A percentile compares a stretch with the other conserved stretches of the same genome.
Conservation (phyloP, 352 stramenopile species). For the Saprolegnia parasitica region DNA sequence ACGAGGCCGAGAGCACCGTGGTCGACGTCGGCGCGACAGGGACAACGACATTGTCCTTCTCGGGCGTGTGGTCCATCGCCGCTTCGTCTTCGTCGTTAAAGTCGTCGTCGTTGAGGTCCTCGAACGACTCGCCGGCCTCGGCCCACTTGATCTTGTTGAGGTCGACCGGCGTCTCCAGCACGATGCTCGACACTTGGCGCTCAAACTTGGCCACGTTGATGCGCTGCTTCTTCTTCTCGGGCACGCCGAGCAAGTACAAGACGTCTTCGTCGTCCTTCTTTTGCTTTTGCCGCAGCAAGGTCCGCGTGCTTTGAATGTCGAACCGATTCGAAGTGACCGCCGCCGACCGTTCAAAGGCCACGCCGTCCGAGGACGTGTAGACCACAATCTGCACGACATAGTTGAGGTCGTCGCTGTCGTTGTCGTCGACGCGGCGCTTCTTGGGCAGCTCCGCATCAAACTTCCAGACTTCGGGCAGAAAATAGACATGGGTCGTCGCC, state of each 20-base stretch:
- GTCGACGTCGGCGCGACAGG: not conserved
- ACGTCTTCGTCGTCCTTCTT: constrained; percentile 44
- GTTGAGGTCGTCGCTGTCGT: constrained; percentile 37
- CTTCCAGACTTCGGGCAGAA: constrained; percentile 86
- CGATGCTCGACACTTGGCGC: not conserved
- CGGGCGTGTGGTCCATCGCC: not conserved
- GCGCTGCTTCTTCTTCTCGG: constrained; percentile 76
- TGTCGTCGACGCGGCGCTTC: constrained; percentile 62
- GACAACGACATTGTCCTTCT: not conserved
- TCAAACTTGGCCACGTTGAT: constrained; percentile 35
- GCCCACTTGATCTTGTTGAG: constrained; percentile 12
- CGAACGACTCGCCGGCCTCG: constrained; percentile 7
- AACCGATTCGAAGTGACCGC: constrained; percentile 75
- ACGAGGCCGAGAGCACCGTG: not conserved
- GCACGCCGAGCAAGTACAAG: constrained; percentile 45
- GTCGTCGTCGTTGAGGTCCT: not conserved
- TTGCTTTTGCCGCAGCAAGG: constrained; percentile 57
- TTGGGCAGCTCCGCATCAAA: constrained; percentile 86
- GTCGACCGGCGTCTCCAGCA: not conserved
- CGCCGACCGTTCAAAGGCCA: constrained; percentile 58
- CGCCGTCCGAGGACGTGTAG: constrained; percentile 57
- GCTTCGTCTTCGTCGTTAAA: constrained; percentile 1
- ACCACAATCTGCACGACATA: constrained; percentile 87
- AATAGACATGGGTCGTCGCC: constrained; percentile 31
- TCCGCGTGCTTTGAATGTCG: constrained; percentile 82